Evolutionary conservation across 306 rosid species (phyloP).

Genomic region (Rosa chinensis): DNA sequence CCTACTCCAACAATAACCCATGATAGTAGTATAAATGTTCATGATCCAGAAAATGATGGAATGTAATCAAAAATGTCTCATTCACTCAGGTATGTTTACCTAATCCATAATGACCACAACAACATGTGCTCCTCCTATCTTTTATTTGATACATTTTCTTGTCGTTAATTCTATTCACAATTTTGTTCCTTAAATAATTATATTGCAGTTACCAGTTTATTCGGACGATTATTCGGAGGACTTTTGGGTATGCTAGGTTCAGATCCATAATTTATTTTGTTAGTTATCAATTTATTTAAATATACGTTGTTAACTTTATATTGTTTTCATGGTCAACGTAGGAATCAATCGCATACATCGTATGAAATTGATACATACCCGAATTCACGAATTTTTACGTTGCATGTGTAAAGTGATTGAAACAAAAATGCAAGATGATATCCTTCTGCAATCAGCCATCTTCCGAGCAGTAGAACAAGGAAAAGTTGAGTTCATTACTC

Average conservation of each 20-base stretch:
- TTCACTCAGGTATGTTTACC: not conserved
- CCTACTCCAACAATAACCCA: not conserved
- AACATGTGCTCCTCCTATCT: not conserved
- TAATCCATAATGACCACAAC: not conserved
- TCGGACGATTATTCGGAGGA: not conserved
- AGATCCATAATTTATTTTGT: not conserved
- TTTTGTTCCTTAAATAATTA: not conserved
- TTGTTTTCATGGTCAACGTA: not conserved
- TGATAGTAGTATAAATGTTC: not conserved
- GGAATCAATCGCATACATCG: not conserved
- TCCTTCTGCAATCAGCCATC: not conserved
- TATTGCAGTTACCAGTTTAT: not conserved
- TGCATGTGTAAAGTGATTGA: not conserved
- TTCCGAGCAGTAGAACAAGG: not conserved
- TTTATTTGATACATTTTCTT: not conserved
- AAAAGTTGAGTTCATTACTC: not conserved
- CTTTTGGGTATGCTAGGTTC: not conserved
- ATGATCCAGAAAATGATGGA: not conserved
- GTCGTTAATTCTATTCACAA: not conserved
- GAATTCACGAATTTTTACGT: not conserved
- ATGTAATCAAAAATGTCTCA: not conserved
- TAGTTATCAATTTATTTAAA: not conserved
- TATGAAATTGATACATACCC: not conserved
- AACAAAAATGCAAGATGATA: rapidly evolving
- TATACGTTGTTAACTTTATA: not conserved